Evolutionary conservation across 805 yeast genomes (phyloP).

Genomic region (Priceomyces castillae): DNA sequence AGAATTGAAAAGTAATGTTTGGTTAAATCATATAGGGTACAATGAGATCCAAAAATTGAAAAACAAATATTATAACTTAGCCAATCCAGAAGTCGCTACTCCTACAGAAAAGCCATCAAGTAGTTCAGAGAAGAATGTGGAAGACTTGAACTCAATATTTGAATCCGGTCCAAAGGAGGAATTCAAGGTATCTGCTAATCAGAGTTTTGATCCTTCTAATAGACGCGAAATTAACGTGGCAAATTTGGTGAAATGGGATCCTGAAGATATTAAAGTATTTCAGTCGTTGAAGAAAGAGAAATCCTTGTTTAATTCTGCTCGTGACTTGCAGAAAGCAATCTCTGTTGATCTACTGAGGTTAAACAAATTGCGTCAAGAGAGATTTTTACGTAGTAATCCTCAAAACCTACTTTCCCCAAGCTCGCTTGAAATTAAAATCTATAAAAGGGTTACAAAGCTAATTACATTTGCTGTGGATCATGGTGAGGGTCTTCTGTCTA

Average conservation of each 20-base stretch:
- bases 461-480: conserved; percentile 31
- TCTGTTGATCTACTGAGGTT: conserved; percentile 31
- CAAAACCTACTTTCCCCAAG: conserved; percentile 26
- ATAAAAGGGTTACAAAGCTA: conserved; percentile 30
- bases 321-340: conserved; percentile 32
- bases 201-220: conserved; percentile 2
- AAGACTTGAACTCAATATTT: conserved; percentile 1
- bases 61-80: conserved; percentile 15
- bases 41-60: conserved; percentile 28
- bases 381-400: conserved; percentile 30
- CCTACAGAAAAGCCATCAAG: conserved; percentile 1
- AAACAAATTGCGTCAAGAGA: conserved; percentile 40
- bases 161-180: conserved; percentile 7
- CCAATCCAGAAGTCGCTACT: conserved; percentile 5
- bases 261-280: conserved; percentile 25
- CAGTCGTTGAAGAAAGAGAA: conserved; percentile 25
- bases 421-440: conserved; percentile 23
- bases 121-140: conserved; percentile 8
- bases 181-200: conserved; percentile 6
- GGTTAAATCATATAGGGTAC: conserved; percentile 41
- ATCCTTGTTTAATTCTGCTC: conserved; percentile 24
- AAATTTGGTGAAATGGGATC: conserved; percentile 35
- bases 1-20: conserved; percentile 30
- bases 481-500: conserved; percentile 23
- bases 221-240: conserved; percentile 24